Percentiles rank a stretch among this genome's conserved stretches.
Conservation (phyloP, 2,329 filamentous ascomycete species). For the Hypoxylon rubiginosum region DNA sequence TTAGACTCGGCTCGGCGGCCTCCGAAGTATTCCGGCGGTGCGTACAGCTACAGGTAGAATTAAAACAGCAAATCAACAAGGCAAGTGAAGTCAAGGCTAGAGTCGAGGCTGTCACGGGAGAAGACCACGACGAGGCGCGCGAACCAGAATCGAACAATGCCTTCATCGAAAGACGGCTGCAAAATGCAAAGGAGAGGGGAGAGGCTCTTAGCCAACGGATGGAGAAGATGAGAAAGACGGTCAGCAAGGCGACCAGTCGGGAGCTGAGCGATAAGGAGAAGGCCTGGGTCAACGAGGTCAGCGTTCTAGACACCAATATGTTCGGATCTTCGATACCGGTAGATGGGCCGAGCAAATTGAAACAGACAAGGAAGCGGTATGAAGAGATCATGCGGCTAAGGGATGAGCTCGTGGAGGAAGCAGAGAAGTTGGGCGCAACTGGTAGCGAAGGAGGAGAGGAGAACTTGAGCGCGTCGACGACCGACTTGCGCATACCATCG, state of each 20-base stretch:
- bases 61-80: slow-evolving; percentile 75
- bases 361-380: slow-evolving; percentile 69
- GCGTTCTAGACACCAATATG: slow-evolving; percentile 57
- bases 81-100: slow-evolving; percentile 74
- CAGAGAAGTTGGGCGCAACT: slow-evolving; percentile 57
- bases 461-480: slow-evolving; percentile 51
- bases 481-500: slow-evolving; percentile 66
- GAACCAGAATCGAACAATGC: slow-evolving; percentile 67
- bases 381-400: slow-evolving; percentile 68
- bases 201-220: slow-evolving; percentile 65
- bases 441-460: slow-evolving; percentile 50
- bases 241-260: slow-evolving; percentile 61
- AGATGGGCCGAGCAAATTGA: slow-evolving; percentile 56
- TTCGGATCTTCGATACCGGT: slow-evolving; percentile 52
- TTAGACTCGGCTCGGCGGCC: slow-evolving; percentile 75
- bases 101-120: slow-evolving; percentile 75
- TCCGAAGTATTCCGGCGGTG: slow-evolving; percentile 81
- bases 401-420: slow-evolving; percentile 66
- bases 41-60: slow-evolving; percentile 75
- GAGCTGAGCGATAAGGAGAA: slow-evolving; percentile 74
- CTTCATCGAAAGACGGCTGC: slow-evolving; percentile 68
- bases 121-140: slow-evolving; percentile 65
- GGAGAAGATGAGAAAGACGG: slow-evolving; percentile 59
- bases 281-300: slow-evolving; percentile 62
- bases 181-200: slow-evolving; percentile 61